These are phyloP conservation scores for Melaleuca alternifolia DNA, from an alignment of 345 rosid genomes.

Conservation along the genomic window DNA sequence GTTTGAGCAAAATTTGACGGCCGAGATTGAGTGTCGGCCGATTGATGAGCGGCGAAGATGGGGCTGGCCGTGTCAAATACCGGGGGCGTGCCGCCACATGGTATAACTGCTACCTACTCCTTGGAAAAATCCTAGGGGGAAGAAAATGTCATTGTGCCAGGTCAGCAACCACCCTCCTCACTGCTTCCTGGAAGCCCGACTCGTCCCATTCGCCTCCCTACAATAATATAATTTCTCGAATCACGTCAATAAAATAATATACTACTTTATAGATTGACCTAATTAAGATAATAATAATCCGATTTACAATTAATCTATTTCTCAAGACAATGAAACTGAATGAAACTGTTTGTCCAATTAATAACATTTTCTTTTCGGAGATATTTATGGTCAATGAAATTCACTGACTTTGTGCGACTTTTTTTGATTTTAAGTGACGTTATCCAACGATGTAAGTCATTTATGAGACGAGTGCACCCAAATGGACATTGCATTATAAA, in stretches of 20 bases:
- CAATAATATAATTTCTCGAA: neutral
- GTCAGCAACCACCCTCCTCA: conserved; percentile 58
- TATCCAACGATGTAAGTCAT: neutral
- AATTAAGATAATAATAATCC: neutral
- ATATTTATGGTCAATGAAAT: neutral
- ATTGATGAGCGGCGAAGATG: neutral
- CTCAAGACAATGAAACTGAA: neutral
- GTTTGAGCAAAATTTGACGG: neutral
- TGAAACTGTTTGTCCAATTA: neutral
- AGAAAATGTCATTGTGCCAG: conserved; percentile 31
- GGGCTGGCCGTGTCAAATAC: neutral
- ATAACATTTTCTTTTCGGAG: neutral
- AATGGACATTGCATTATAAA: neutral
- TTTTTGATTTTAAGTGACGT: neutral
- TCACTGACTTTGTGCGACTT: neutral
- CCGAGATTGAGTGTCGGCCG: neutral
- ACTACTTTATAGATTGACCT: neutral
- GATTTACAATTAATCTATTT: neutral
- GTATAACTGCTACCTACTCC: neutral
- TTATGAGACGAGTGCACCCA: neutral
- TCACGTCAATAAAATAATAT: neutral
- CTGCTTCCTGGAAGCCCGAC: conserved; percentile 73
- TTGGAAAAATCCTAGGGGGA: neutral
- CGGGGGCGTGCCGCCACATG: neutral
- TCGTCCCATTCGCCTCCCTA: conserved; percentile 81